Base-by-base conservation (phyloP, 179 eudicot genomes). In the Patellifolia procumbens region DNA sequence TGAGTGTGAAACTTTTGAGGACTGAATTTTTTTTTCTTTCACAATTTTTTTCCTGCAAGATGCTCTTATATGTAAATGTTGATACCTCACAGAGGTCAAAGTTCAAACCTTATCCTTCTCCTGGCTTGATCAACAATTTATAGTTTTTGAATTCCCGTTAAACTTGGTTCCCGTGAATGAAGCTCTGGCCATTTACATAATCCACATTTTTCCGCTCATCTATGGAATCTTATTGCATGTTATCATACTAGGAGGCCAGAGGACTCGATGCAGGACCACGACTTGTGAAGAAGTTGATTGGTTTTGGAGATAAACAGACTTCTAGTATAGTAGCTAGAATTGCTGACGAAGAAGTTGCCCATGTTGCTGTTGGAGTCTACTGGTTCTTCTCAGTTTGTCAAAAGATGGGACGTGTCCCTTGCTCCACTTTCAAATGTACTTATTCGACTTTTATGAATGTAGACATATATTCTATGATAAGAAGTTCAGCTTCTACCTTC, bases 191-290 rank as follows among this genome's bases (percentile, higher is more conserved):
- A 7, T 24, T 56, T 28, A 22, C 34, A 16, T 3, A 31, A 13
- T 45, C 5, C n/a, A 19, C 32, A 45, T 73, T 4, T 7, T 0
- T 39, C 15, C 28, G 10, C 16, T 31, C 42, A 63, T 70, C 15
- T 22, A 22, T 45, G 8, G 9, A 55, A 42, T 28, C 19, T 65
- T 15, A 37, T 59, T 69, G 67, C 20, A 11, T 70, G 29, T 58
- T 78, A 20, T 59, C 42, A 43, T 9, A 66, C 19, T 70, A 94
- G 98, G 98, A 94, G 82, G 98, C 98, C 48, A 88, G 98, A 68
- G 98, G 97, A 65, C 97, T 94, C 67, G 98, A 94, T 88, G 98
- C 98, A 46, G 98, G 98, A 68, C 98, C 98, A 37, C 84, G 96
- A 48, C 91, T 94, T 73, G 96, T 92, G 81, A 82, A 92, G 68